Evolutionary conservation across 225 moss, liverwort and hornwort species (phyloP).

Genomic region (Neckera pumila): DNA sequence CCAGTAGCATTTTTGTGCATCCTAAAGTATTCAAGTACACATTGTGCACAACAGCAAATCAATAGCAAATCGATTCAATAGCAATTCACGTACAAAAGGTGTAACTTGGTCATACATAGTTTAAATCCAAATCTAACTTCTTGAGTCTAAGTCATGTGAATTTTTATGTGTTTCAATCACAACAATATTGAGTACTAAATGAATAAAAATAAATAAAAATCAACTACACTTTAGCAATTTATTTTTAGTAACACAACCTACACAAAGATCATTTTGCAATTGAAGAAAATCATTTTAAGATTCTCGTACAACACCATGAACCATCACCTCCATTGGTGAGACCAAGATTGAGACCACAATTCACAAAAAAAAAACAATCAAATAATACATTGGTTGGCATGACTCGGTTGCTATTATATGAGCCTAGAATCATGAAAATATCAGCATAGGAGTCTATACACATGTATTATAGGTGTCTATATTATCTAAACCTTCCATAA

Average conservation of each 20-base stretch:
- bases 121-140: neutral
- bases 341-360: neutral
- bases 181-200: neutral
- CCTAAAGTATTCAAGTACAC: neutral
- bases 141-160: neutral
- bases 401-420: neutral
- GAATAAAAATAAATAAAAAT: neutral
- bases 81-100: no score
- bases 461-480: no score
- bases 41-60: neutral
- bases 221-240: accelerated
- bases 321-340: no score
- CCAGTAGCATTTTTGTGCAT: neutral
- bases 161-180: neutral
- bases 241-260: neutral
- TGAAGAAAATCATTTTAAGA: neutral
- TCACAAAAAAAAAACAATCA: neutral
- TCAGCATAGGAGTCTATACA: no score
- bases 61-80: neutral
- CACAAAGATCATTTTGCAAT: accelerated
- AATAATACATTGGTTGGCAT: neutral
- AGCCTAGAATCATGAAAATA: no score
- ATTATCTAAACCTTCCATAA: no score
- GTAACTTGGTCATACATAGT: neutral
- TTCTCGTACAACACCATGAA: neutral